Evolutionary conservation across 2,329 filamentous ascomycete species (phyloP), one percentile per base, ranked within the genome.

Genomic region (Hysterium pulicare): DNA sequence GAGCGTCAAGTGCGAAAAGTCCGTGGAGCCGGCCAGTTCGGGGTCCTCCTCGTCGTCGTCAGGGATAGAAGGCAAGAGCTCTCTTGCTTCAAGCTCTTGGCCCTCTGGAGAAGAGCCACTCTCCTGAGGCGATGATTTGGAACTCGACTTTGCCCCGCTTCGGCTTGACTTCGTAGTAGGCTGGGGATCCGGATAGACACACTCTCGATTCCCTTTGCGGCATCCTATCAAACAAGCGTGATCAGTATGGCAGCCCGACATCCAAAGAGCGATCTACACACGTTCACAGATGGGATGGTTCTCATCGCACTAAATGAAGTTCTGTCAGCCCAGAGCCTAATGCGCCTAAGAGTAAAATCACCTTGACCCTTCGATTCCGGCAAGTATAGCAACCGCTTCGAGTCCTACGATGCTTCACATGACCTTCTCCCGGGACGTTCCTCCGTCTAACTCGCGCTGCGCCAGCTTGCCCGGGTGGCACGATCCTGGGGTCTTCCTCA

Each of bases 321-420:
- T 39, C 15, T 41, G 26, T 51, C 31, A 49, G 48, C 38, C 33
- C 23, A 35, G 33, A 37, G 39, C 19, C 16, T 32, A 11, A 10
- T 10, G 16, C 23, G 16, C 5, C 19, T 19, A 13, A n/a, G 11
- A 16, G 20, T 32, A 23, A 41, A 48, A 22, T 49, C 60, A 80
- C 78, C 74, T 84, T 97, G 39, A 97, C 90, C 65, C 93, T 81
- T 53, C 93, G 81, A 57, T 84, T 84, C 45, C 93, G 81, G 68
- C 93, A 98, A 35, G 90, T 97, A 62, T 81, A 96, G 70, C 93
- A 98, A 21, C 93, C 93, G 50, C 90, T 96, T 55, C 93, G 79
- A 33, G 93, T 97, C 54, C 93, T 82, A 48, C 90, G 85, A 65
- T 97, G 91, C 68, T 97, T 97, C 53, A 94, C 86, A 59, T 86